Evolutionary conservation across 441 rosid genomes (phyloP), one percentile per base, ranked within the genome.

Genomic region (Geranium incanum): DNA sequence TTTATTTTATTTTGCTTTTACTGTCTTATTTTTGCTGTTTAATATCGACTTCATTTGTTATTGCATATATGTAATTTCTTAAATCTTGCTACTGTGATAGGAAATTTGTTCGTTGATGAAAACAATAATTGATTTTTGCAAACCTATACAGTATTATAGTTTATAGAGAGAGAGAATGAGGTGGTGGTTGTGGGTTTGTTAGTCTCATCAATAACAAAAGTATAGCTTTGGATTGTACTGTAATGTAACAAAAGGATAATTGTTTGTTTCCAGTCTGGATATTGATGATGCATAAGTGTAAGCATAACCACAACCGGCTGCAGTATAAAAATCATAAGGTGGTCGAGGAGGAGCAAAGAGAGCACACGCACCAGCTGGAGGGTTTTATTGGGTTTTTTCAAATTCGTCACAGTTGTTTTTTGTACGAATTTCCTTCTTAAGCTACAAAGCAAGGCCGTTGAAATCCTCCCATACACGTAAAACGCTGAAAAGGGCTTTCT

Each of bases 331-430:
- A 72, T 71, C 84, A 82, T 74, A 80, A 73, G 87, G 87, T 83
- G 84, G 86, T 82, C 85, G 84, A 62, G 66, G 66, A 62, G 66
- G 66, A 62, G 36, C 66, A 23, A 62, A 62, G 36, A 62, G 66
- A 21, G 7, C 13, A 60, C 65, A 60, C 6, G 66, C 11, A 19
- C 36, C 33, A 11, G 66, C 66, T 19, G 66, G 36, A 83, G 77
- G 87, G 86, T 82, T 81, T 83, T 83, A 72, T 76, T 73, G 86
- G 84, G 86, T 75, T 84, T 76, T 79, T 68, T 73, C 74, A 83
- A 75, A 80, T 82, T 81, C 74, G 74, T 80, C 79, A 71, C 73
- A 79, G 75, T 76, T 82, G 79, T 77, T 83, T 78, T 28, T 73
- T 57, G 84, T 78, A 75, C 83, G 71, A 77, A 81, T 79, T 57